phyloP scores from a whole-genome alignment of 345 rosid genomes.

The Gossypioides kirkii region DNA sequence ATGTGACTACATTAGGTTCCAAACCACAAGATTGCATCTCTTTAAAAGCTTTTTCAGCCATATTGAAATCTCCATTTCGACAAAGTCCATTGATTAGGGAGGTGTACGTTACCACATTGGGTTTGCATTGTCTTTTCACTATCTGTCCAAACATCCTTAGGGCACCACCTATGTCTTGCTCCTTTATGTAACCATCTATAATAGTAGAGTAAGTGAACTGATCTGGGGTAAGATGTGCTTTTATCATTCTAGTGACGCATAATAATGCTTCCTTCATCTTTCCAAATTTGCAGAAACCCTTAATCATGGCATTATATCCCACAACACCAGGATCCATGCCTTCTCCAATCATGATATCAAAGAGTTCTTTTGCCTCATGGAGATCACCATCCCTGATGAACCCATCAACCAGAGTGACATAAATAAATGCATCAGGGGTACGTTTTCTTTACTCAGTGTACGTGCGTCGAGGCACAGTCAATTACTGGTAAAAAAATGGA shows the following conservation, averaged over 20 bases:
- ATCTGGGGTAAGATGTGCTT: neutral
- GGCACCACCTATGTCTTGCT: neutral
- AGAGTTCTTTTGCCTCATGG: conserved; percentile 55
- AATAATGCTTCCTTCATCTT: conserved; percentile 56
- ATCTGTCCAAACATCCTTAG: neutral
- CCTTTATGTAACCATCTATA: neutral
- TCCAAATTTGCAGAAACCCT: conserved; percentile 78
- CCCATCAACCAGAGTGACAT: conserved; percentile 77
- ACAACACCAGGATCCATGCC: conserved; percentile 59
- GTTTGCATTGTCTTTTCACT: conserved; percentile 48
- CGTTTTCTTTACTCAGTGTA: conserved; percentile 11
- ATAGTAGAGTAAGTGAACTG: conserved; percentile 4
- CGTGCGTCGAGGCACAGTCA: too few relatives aligned
- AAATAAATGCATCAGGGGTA: conserved; percentile 61
- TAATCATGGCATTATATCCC: conserved; percentile 75
- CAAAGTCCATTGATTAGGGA: conserved; percentile 74
- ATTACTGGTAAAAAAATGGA: too few relatives aligned
- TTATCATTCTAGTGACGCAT: conserved; percentile 24
- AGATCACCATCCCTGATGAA: conserved; percentile 55
- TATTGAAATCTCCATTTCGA: conserved; percentile 39
- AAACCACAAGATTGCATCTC: conserved; percentile 54
- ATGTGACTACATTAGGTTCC: conserved; percentile 76
- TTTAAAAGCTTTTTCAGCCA: conserved; percentile 55
- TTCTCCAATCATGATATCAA: conserved; percentile 43
- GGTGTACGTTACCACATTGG: conserved; percentile 72